Evolutionary conservation across 2,329 filamentous ascomycete genomes (phyloP), one percentile per base, ranked within the genome.

Genomic region (Shiraia sp.): DNA sequence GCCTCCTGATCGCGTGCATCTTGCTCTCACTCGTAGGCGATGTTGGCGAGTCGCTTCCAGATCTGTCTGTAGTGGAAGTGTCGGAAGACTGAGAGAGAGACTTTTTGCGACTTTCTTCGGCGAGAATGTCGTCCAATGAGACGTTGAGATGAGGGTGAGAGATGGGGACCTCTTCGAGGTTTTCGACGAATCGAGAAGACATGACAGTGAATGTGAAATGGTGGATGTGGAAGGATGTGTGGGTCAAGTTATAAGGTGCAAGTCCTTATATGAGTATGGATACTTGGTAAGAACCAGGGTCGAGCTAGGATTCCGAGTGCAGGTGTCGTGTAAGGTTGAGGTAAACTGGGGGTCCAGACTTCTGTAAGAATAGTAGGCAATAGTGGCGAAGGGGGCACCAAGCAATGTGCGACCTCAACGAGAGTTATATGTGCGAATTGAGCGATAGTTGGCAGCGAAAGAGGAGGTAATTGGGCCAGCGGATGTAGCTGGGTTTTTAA

Each of bases 91-190:
- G 52, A 13, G 65, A 68, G 32, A 56, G 54, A 13, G 65, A 68
- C 14, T 59, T 52, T 36, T 63, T 65, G 46, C 65, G 65, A 10
- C 57, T 48, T 35, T 67, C 67, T 41, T 71, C 66, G 29, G 65
- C 65, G 17, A 71, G 60, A 14, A 71, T 67, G 47, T 71, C 66
- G 25, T 71, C 65, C 14, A 71, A 54, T 10, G 61, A 68, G 48
- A 71, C 66, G 40, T 71, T 71, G 50, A 68, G 65, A 33, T 67
- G 63, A 22, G 66, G 65, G 31, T 70, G 65, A 15, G 59, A 64
- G 47, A 65, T 66, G 13, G 63, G 60, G 14, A 64, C 62, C 45
- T 65, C 59, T 45, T 69, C 63, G 40, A 71, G 63, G 50, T 68
- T 63, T 38, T 71, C 68, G 36, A 65, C 64, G 35, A 71, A 71